These are phyloP conservation scores for Jimgerdemannia flammicorona DNA, from an alignment of 192 early-diverging fungal species.

Conservation along the genomic window DNA sequence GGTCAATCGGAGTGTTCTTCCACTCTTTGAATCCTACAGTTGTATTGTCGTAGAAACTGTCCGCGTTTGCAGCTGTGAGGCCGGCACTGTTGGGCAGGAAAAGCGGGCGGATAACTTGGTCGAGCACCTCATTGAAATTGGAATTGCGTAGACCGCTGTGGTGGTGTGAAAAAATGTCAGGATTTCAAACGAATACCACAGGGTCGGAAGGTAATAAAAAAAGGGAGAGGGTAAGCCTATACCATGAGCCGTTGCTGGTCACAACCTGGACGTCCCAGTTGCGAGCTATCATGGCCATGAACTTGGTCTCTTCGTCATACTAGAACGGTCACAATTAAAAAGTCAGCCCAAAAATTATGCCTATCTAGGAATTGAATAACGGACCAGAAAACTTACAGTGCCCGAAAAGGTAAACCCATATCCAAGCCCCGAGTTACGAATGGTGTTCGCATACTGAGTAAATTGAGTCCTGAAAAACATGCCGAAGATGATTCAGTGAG, in stretches of 20 bases:
- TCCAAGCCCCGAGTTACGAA: conserved; percentile 7
- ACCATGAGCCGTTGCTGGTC: conserved; percentile 2
- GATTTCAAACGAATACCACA: background rate
- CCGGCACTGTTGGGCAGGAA: background rate
- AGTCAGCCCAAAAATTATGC: background rate
- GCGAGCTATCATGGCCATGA: conserved; percentile 15
- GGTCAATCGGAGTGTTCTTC: conserved; percentile 6
- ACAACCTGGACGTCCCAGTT: conserved; percentile 15
- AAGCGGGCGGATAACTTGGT: conserved; percentile 11
- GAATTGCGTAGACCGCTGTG: conserved; percentile 6
- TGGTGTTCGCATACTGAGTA: background rate
- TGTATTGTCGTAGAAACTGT: background rate
- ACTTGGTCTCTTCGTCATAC: conserved; percentile 16
- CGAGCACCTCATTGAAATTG: conserved; percentile 3
- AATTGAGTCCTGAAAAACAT: background rate
- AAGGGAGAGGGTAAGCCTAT: background rate
- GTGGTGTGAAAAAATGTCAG: background rate
- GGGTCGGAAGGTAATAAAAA: background rate
- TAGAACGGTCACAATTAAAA: background rate
- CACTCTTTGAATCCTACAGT: background rate
- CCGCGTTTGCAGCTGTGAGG: background rate
- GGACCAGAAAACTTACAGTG: background rate
- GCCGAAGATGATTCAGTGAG: background rate
- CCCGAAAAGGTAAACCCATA: conserved; percentile 13
- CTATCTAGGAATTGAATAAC: background rate